Conservation (phyloP, 768 basidiomycete species). For the Cantharellus anzutake region DNA sequence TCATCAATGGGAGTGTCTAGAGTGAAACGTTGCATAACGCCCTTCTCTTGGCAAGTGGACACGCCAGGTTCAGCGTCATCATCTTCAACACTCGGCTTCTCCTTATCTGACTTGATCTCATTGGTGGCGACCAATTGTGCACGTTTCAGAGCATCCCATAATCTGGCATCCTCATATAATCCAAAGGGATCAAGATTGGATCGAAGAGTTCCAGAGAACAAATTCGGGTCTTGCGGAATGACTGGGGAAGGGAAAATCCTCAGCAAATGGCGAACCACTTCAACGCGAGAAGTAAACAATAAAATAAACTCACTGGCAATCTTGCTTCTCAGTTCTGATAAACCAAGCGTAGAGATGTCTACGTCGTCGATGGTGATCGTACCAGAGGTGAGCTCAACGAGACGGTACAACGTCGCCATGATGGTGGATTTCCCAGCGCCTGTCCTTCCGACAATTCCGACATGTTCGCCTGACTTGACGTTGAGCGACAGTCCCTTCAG, state of each 20-base stretch:
- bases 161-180: constrained; percentile 1
- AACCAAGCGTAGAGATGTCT: constrained; percentile 65
- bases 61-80: not conserved
- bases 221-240: constrained; percentile 8
- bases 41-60: not conserved
- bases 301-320: constrained; percentile 26
- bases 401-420: constrained; percentile 70
- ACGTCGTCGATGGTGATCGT: constrained; percentile 62
- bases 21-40: not conserved
- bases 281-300: not conserved
- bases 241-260: constrained; percentile 14
- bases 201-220: constrained; percentile 6
- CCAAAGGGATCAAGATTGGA: constrained; percentile 6
- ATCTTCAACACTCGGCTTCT: not conserved
- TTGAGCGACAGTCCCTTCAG: constrained; percentile 64
- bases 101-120: no score
- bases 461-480: constrained; percentile 63
- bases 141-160: constrained; percentile 2
- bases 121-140: not conserved
- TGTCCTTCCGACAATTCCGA: constrained; percentile 38
- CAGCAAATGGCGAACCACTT: not conserved
- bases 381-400: constrained; percentile 67
- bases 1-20: constrained; percentile 5
- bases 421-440: constrained; percentile 70
- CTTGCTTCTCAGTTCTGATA: constrained; percentile 22